Conservation (phyloP, 164 flowering plant species). For the Vitis riparia region DNA sequence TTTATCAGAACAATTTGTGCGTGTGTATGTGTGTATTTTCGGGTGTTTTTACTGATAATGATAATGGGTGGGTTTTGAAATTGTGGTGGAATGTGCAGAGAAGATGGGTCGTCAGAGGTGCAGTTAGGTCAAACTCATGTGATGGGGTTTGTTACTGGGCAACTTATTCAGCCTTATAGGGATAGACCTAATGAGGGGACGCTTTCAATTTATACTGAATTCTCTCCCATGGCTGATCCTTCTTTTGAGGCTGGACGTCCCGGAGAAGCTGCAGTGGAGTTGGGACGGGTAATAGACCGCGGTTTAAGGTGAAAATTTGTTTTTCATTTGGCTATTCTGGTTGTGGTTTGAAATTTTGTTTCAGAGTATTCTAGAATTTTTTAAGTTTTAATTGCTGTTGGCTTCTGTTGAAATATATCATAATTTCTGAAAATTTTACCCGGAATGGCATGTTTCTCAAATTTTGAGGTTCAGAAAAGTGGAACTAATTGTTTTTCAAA, state of each 20-base stretch:
- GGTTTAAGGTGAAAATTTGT: conserved; percentile 62
- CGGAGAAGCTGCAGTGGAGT: conserved; percentile 85
- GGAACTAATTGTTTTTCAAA: too few species aligned
- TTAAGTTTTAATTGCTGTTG: too few species aligned
- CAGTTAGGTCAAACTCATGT: conserved; percentile 93
- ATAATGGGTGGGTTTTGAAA: neutral
- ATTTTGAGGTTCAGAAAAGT: too few species aligned
- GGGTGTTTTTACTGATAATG: neutral
- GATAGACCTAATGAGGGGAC: conserved; percentile 93
- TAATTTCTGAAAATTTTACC: too few species aligned
- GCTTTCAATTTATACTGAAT: conserved; percentile 79
- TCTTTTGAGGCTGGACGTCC: conserved; percentile 97
- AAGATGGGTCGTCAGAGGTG: conserved; percentile 89
- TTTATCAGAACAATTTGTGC: neutral
- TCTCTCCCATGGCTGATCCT: conserved; percentile 99
- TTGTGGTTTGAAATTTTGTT: neutral
- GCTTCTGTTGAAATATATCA: too few species aligned
- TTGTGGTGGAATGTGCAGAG: conserved; percentile 42
- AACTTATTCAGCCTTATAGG: conserved; percentile 82
- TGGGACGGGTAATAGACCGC: conserved; percentile 90
- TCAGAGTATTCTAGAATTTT: neutral
- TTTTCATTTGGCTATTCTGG: neutral
- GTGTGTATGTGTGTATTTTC: neutral
- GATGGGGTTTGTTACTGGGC: conserved; percentile 81
- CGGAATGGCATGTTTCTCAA: too few species aligned